phyloP scores from a whole-genome alignment of 163 green algal genomes.

The Volvox carteri region DNA sequence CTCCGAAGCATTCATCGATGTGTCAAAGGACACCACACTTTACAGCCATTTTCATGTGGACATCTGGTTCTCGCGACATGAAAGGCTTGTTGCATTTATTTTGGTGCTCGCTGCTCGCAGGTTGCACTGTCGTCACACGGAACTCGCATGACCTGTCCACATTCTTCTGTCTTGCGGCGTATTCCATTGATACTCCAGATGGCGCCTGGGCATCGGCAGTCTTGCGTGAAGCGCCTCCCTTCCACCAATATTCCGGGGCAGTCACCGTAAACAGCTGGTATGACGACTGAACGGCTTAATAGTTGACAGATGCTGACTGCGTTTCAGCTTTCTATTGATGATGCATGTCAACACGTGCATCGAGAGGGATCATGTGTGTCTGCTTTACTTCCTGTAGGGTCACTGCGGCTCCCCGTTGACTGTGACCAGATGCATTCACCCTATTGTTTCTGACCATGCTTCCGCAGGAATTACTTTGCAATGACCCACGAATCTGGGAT shows the following conservation, averaged over 20 bases:
- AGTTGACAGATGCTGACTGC: no score
- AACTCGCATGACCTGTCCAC: background rate
- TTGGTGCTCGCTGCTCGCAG: background rate
- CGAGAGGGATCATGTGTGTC: no score
- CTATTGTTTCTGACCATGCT: background rate
- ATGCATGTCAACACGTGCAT: no score
- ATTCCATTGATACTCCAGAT: background rate
- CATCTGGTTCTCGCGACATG: background rate
- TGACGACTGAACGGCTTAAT: no score
- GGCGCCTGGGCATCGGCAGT: background rate
- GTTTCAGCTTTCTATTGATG: no score
- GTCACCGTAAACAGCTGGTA: background rate
- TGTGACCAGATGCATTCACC: no score
- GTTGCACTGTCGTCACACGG: background rate
- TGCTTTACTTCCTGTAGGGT: no score
- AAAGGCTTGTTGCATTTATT: background rate
- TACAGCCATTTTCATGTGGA: background rate
- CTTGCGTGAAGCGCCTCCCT: background rate
- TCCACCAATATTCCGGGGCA: background rate
- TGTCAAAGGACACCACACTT: background rate
- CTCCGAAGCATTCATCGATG: background rate
- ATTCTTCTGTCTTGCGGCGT: background rate
- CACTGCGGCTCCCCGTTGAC: no score
- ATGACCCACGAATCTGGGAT: background rate
- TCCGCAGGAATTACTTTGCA: constrained; percentile 4